Conservation (phyloP, 177 flowering plant species). For the Vitis hybrid region DNA sequence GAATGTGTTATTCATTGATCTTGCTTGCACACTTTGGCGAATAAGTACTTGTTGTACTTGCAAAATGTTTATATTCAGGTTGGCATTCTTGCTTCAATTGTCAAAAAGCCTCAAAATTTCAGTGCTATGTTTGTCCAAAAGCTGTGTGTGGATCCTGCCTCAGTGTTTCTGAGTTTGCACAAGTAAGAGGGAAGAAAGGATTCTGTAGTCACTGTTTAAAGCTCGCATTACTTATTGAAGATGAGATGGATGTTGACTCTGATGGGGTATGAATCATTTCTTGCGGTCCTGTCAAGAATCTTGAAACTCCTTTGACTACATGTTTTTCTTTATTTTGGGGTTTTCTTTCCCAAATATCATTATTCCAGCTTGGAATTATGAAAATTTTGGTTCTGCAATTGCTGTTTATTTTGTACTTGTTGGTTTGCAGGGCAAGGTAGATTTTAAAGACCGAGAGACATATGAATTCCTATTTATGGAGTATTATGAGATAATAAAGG, state of each 20-base stretch:
- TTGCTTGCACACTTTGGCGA: not conserved
- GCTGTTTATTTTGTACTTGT: slow-evolving; percentile 1
- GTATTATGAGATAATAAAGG: slow-evolving; percentile 63
- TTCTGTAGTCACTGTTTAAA: slow-evolving; percentile 59
- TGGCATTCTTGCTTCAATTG: slow-evolving; percentile 67
- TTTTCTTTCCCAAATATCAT: not conserved
- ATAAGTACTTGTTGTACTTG: not conserved
- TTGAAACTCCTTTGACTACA: not conserved
- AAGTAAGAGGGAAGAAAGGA: slow-evolving; percentile 46
- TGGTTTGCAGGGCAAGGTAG: slow-evolving; percentile 50
- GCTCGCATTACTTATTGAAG: slow-evolving; percentile 58
- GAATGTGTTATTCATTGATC: not conserved
- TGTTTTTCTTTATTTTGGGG: not conserved
- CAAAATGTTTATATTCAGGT: slow-evolving; percentile 33
- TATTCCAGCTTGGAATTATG: not conserved
- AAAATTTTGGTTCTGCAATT: not conserved
- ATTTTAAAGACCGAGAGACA: slow-evolving; percentile 59
- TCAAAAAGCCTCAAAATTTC: slow-evolving; percentile 39
- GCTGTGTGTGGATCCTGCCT: slow-evolving; percentile 56
- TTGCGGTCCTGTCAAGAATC: not conserved
- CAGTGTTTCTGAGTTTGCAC: slow-evolving; percentile 37
- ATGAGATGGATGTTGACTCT: slow-evolving; percentile 47
- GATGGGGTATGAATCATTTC: slow-evolving; percentile 59
- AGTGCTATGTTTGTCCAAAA: slow-evolving; percentile 61
- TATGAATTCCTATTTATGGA: slow-evolving; percentile 58